Evolutionary conservation across 129 eudicot genomes (phyloP), one percentile per base, ranked within the genome.

Genomic region (Dittrichia graveolens): DNA sequence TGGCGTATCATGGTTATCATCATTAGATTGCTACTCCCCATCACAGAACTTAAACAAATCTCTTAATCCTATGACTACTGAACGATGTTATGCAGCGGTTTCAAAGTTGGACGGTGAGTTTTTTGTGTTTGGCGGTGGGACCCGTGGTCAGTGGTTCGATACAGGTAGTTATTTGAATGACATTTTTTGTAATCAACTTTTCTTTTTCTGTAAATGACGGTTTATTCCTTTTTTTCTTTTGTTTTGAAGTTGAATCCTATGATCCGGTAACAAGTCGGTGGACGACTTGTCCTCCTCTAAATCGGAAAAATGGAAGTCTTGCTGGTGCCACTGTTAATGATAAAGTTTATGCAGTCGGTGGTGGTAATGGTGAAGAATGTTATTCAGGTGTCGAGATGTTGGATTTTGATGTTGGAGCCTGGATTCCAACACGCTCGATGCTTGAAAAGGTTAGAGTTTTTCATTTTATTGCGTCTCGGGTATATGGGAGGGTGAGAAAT

Each of bases 121-220:
- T 69, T 89, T 79, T 41, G 80, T 87, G 71, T 76, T 89, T 85
- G 98, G 96, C 61, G 98, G 98, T 62, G 98, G 96, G 72, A 67
- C 71, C 67, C 56, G 75, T 39, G 34, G 78, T 62, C 62, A 42
- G 54, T 92, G 96, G 98, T 92, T 81, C 42, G 84, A 92, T 57
- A 89, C 91, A 87, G 96, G 96, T 91, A 74, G n/a, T 61, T n/a
- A 50, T 50, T 74, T 12, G 18, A 16, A 16, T 11, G 5, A 15
- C 14, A 15, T 4, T 5, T 43, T 64, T 12, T 5, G 10, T 5
- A 7, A 12, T 24, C 37, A 61, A 16, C n/a, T 61, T 6, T 40
- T 35, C 46, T n/a, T 18, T 6, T 31, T 65, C 11, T 24, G 6
- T 64, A 31, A 61, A 18, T 71, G 59, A 76, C 44, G 15, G 31